Percentiles rank a stretch among this genome's conserved stretches.
phyloP scores from a whole-genome alignment of 768 basidiomycete genomes.

The Butyriboletus loyo region DNA sequence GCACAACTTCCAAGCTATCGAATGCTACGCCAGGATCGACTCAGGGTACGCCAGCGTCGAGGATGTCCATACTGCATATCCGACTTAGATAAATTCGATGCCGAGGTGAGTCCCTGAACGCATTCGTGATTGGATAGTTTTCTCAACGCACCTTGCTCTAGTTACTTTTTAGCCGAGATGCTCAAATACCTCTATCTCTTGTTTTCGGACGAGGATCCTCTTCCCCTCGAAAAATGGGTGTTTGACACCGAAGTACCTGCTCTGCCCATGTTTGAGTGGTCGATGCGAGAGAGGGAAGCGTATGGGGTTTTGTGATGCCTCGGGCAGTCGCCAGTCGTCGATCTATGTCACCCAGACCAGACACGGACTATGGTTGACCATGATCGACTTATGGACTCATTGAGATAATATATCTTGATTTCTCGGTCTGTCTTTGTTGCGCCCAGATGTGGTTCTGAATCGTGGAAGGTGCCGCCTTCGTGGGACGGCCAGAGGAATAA shows the following conservation, averaged over 20 bases:
- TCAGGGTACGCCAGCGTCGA: slow-evolving; percentile 59
- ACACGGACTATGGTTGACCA: not conserved
- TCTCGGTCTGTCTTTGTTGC: not conserved
- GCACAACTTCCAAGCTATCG: slow-evolving; percentile 64
- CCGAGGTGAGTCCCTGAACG: slow-evolving; percentile 51
- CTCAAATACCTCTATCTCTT: slow-evolving; percentile 72
- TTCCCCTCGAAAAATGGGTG: too few relatives aligned
- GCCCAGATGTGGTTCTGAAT: too few relatives aligned
- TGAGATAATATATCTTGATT: not conserved
- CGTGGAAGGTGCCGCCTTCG: not conserved
- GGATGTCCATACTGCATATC: slow-evolving; percentile 41
- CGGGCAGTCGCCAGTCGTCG: not conserved
- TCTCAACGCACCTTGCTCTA: slow-evolving; percentile 13
- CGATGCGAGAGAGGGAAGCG: slow-evolving; percentile 44
- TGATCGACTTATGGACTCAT: too few relatives aligned
- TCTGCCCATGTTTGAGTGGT: slow-evolving; percentile 69
- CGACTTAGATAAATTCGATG: slow-evolving; percentile 51
- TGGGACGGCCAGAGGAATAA: not conserved
- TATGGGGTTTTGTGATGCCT: slow-evolving; percentile 30
- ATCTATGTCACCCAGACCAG: not conserved
- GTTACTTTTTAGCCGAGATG: slow-evolving; percentile 56
- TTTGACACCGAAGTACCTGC: slow-evolving; percentile 75
- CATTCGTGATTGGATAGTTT: not conserved
- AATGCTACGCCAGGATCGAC: slow-evolving; percentile 52
- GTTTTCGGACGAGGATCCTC: slow-evolving; percentile 58